Evolutionary conservation across 2,329 filamentous ascomycete genomes (phyloP).

Genomic region (Penicillium brasilianum): DNA sequence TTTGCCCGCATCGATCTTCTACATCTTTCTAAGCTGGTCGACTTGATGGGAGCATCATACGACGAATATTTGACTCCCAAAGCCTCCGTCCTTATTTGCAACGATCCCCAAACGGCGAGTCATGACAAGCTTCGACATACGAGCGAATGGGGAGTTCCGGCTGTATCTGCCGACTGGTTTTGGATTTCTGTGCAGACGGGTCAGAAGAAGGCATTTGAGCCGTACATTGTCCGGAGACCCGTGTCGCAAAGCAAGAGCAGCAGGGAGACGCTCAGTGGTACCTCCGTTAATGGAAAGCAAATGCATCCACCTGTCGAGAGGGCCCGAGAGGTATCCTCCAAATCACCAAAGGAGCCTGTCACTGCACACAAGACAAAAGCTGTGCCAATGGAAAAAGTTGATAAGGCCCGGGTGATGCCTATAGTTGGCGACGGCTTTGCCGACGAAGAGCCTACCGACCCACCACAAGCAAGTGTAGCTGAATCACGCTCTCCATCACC

Average conservation of each 20-base stretch:
- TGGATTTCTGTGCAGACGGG: constrained; percentile 73
- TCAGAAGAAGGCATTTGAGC: constrained; percentile 54
- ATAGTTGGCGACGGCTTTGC: constrained; percentile 26
- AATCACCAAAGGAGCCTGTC: not conserved
- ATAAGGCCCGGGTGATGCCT: constrained; percentile 18
- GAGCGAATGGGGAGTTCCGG: constrained; percentile 73
- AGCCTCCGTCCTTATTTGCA: constrained; percentile 79
- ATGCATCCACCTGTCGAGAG: constrained; percentile 9
- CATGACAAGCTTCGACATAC: constrained; percentile 81
- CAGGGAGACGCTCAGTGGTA: constrained; percentile 26
- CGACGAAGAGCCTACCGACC: constrained; percentile 22
- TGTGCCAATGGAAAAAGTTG: constrained; percentile 7
- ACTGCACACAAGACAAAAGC: not conserved
- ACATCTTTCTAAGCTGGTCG: constrained; percentile 78
- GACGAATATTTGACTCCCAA: constrained; percentile 74
- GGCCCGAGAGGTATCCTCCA: constrained; percentile 1
- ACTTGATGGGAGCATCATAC: constrained; percentile 79
- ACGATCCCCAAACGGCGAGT: constrained; percentile 57
- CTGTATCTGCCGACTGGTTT: constrained; percentile 83
- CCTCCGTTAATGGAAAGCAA: constrained; percentile 28
- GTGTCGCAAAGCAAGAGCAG: constrained; percentile 31
- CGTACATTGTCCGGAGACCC: constrained; percentile 48
- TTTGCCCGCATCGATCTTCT: constrained; percentile 84
- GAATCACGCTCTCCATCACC: constrained; percentile 35
- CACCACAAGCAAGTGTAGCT: constrained; percentile 26